Conservation (phyloP, 1,139 yeast genomes). For the Blastobotrys buckinghamii region DNA sequence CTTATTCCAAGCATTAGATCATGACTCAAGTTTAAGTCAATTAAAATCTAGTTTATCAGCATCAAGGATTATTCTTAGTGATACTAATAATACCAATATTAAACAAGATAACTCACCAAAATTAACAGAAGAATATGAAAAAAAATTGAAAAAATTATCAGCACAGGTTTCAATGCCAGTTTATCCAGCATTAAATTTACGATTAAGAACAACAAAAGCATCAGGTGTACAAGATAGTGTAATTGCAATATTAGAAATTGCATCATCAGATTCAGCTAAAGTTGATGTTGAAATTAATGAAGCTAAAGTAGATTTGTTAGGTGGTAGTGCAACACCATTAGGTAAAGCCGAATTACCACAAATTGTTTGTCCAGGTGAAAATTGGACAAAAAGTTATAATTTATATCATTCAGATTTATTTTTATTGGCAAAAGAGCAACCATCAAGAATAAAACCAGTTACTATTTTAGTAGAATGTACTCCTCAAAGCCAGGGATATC, state of each 20-base stretch:
- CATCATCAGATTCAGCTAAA: constrained; percentile 39
- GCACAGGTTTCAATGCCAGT: constrained; percentile 35
- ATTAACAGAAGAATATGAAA: constrained; percentile 7
- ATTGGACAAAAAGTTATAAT: constrained; percentile 30
- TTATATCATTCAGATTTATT: constrained; percentile 25
- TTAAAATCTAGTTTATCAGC: constrained; percentile 11
- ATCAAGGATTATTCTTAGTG: constrained; percentile 5
- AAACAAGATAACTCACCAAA: not conserved
- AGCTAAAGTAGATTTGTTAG: constrained; percentile 40
- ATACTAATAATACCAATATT: not conserved
- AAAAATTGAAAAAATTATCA: constrained; percentile 10
- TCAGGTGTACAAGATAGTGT: constrained; percentile 49
- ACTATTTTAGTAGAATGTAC: constrained; percentile 22
- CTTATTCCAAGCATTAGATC: constrained; percentile 21
- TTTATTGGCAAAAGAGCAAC: constrained; percentile 14
- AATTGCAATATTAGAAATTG: constrained; percentile 52
- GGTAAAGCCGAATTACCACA: constrained; percentile 31
- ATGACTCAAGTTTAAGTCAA: constrained; percentile 15
- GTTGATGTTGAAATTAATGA: constrained; percentile 28
- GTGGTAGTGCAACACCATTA: constrained; percentile 39
- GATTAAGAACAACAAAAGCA: constrained; percentile 52
- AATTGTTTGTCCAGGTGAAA: constrained; percentile 29
- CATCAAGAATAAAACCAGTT: constrained; percentile 23
- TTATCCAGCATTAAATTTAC: constrained; percentile 47
- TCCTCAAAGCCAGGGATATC: constrained; percentile 23